Evolutionary conservation across 2,329 filamentous ascomycete genomes (phyloP).

Genomic region (Fusarium torreyae): DNA sequence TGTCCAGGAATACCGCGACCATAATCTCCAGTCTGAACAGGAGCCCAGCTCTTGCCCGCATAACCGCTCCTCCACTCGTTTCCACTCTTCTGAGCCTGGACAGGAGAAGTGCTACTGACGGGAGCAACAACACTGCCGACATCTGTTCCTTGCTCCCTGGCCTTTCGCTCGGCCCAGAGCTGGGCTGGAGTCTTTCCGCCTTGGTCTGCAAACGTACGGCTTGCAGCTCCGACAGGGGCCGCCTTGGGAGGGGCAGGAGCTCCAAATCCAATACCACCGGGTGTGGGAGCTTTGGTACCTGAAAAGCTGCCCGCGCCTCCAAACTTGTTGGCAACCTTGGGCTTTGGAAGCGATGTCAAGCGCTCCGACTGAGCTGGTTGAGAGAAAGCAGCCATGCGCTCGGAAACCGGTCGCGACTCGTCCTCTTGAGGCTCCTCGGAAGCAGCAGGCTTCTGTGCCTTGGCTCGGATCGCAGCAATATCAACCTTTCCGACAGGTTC

Average conservation of each 20-base stretch:
- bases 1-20: constrained; percentile 71
- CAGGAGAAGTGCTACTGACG: constrained; percentile 62
- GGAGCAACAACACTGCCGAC: constrained; percentile 59
- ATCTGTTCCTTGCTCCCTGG: constrained; percentile 75
- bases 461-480: constrained; percentile 92
- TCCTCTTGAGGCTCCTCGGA: constrained; percentile 54
- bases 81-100: constrained; percentile 80
- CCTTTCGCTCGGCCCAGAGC: constrained; percentile 98
- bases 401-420: constrained; percentile 76
- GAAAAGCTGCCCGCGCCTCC: constrained; percentile 79
- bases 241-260: constrained; percentile 69
- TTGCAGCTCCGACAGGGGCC: constrained; percentile 81
- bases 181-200: constrained; percentile 97
- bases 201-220: constrained; percentile 93
- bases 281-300: constrained; percentile 90
- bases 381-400: constrained; percentile 81
- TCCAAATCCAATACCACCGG: constrained; percentile 76
- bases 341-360: constrained; percentile 90
- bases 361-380: constrained; percentile 77
- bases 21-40: constrained; percentile 79
- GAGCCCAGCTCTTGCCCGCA: constrained; percentile 88
- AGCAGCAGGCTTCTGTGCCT: constrained; percentile 75
- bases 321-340: constrained; percentile 94
- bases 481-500: constrained; percentile 97
- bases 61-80: constrained; percentile 93